A percentile compares a stretch with the other conserved stretches of the same genome.
These are phyloP conservation scores for Flaveria floridana DNA, from an alignment of 140 eudicot genomes.

Conservation along the genomic window DNA sequence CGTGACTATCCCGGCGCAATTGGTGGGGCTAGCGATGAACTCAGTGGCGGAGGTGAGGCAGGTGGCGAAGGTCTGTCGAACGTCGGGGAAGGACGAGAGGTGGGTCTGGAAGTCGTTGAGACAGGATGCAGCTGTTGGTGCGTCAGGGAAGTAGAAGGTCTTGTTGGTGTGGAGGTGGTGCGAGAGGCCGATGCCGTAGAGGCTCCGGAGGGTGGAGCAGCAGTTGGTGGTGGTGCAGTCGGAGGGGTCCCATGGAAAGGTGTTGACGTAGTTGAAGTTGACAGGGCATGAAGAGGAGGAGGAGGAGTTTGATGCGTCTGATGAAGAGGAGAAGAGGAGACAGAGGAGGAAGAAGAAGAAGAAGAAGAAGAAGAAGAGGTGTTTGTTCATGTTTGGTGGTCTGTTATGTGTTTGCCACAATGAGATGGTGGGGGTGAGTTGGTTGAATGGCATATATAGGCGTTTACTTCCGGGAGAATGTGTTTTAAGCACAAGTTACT, in stretches of 20 bases:
- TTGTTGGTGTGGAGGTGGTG: conserved; percentile 48
- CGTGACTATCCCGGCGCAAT: conserved; percentile 52
- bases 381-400: conserved; percentile 12
- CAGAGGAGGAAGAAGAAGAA: not conserved
- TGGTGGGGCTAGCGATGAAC: conserved; percentile 37
- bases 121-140: conserved; percentile 43
- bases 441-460: not conserved
- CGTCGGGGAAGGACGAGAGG: conserved; percentile 20
- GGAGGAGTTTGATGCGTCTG: conserved; percentile 30
- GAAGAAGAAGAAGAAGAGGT: not conserved
- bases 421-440: not conserved
- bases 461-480: not conserved
- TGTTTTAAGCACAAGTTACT: not conserved
- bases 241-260: conserved; percentile 62
- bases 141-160: conserved; percentile 47
- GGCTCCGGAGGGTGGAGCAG: conserved; percentile 59
- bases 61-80: conserved; percentile 28
- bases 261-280: conserved; percentile 43
- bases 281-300: conserved; percentile 52
- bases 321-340: conserved; percentile 18
- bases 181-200: conserved; percentile 67
- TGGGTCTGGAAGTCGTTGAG: conserved; percentile 40
- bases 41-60: conserved; percentile 45
- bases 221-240: conserved; percentile 48
- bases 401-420: not conserved